Evolutionary conservation across 202 grass and related monocot genomes (phyloP), one percentile per base, ranked within the genome.

Genomic region (Elaeis oleifera): DNA sequence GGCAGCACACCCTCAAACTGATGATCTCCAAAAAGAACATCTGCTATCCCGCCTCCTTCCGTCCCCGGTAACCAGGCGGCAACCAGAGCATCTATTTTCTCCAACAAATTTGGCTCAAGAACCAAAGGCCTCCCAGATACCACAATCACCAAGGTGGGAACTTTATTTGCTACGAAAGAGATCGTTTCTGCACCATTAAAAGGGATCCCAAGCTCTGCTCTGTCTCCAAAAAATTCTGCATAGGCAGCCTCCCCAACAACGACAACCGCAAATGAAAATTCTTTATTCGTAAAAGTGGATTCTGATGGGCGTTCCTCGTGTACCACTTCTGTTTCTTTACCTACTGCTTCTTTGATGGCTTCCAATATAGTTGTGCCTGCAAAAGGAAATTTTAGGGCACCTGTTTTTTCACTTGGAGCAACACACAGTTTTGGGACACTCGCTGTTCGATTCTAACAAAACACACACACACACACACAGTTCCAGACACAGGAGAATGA

Each of bases 91-190:
- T 89, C 74, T 49, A 92, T 67, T 58, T 81, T 80, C 6, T 89
- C 77, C 61, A 97, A 73, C 65, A 92, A 64, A 27, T 72, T 67
- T 44, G 77, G 18, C 56, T 89, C 80, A 72, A 97, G 54, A 66
- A 79, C 61, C 76, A 97, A 84, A 32, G 94, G 88, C 72, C 94
- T 89, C 64, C 94, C 82, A 39, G 94, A 92, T 74, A 97, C 68
- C 67, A 86, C 48, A 64, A 92, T 59, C 21, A 86, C 79, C 64
- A 89, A 49, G 6, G 82, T 97, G 54, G 88, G 94, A n/a, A 92
- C 60, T 79, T 79, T 80, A 36, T 48, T 66, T 68, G 88, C 76
- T 53, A 97, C 71, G 51, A 50, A 54, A 61, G 65, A 63, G 53
- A 86, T 83, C 58, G 78, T 69, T 4, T 81, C 60, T 1, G 82